A percentile compares a stretch with the other conserved stretches of the same genome.
Evolutionary conservation across 345 rosid species (phyloP).

Genomic region (Nasturtium officinale): DNA sequence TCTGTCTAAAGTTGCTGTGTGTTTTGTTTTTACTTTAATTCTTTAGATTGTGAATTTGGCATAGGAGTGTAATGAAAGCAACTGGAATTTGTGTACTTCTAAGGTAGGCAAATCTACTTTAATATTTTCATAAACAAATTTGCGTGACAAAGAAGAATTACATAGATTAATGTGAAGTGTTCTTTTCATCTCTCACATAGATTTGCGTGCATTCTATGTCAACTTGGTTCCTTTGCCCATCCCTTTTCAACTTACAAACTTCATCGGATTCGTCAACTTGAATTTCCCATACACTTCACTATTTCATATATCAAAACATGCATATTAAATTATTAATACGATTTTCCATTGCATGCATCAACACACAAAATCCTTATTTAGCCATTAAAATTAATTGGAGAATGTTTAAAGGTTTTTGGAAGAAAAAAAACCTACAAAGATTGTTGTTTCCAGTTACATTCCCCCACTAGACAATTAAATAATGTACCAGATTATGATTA

Average conservation of each 20-base stretch:
- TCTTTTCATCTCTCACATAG: constrained; percentile 33
- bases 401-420: neutral
- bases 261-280: constrained; percentile 32
- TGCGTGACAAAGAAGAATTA: constrained; percentile 15
- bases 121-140: neutral
- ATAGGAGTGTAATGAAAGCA: constrained; percentile 30
- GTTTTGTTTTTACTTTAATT: neutral
- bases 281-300: constrained; percentile 30
- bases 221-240: constrained; percentile 42
- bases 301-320: neutral
- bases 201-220: constrained; percentile 42
- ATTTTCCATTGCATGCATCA: neutral
- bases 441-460: neutral
- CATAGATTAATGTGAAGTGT: constrained; percentile 30
- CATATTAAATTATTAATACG: neutral
- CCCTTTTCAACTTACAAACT: constrained; percentile 15
- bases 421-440: neutral
- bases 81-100: constrained; percentile 21
- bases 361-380: neutral
- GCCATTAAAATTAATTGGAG: neutral
- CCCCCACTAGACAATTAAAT: neutral
- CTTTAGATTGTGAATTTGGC: neutral
- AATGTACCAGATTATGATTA: neutral
- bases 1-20: neutral
- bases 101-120: constrained; percentile 17